These are phyloP conservation scores for Xylaria sp. DNA, from an alignment of 2,329 filamentous ascomycete species.

Conservation along the genomic window DNA sequence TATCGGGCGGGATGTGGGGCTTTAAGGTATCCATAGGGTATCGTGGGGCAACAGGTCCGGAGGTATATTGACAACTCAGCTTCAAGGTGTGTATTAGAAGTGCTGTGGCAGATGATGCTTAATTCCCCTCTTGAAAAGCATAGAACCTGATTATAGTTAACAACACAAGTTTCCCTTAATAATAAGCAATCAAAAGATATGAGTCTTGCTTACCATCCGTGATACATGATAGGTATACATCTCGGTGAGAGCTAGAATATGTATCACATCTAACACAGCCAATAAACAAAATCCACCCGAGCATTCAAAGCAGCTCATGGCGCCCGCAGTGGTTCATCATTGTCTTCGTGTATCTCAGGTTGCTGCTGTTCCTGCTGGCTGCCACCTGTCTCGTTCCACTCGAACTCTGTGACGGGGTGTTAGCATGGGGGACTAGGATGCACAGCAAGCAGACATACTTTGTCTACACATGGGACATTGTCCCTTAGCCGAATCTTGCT, in stretches of 20 bases:
- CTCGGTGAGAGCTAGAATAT: neutral
- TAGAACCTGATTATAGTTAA: slow-evolving; percentile 5
- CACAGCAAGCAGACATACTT: slow-evolving; percentile 63
- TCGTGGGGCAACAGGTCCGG: neutral
- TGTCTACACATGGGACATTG: slow-evolving; percentile 99
- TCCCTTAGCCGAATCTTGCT: slow-evolving; percentile 90
- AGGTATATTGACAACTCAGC: neutral
- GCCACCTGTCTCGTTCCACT: slow-evolving; percentile 45
- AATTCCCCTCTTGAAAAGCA: neutral
- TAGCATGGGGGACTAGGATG: slow-evolving; percentile 11
- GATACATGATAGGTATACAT: neutral
- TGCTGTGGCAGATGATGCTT: neutral
- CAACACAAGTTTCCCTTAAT: neutral
- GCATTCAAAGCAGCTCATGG: slow-evolving; percentile 4
- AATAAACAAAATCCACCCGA: neutral
- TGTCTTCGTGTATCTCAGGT: slow-evolving; percentile 36
- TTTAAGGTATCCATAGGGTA: neutral
- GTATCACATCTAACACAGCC: neutral
- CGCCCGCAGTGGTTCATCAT: slow-evolving; percentile 32
- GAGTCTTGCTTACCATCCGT: slow-evolving; percentile 8
- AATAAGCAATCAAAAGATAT: neutral
- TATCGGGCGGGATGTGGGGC: slow-evolving; percentile 33
- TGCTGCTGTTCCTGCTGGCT: slow-evolving; percentile 38
- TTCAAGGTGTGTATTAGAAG: neutral
- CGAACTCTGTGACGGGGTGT: slow-evolving; percentile 45